phyloP scores from a whole-genome alignment of 306 rosid species.

The Macrotyloma uniflorum region DNA sequence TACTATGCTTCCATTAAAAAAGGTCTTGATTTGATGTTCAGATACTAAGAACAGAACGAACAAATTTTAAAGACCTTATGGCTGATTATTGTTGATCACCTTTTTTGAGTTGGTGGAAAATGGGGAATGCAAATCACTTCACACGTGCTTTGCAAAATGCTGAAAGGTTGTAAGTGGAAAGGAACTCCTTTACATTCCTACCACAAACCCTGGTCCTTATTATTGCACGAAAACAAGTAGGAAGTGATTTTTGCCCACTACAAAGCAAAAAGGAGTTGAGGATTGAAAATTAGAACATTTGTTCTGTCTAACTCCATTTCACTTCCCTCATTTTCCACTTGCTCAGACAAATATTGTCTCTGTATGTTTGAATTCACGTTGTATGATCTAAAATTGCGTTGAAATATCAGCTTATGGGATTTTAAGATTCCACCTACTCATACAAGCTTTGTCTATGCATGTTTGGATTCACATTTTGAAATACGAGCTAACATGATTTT shows the following conservation, averaged over 20 bases:
- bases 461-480: no score
- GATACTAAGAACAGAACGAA: not conserved
- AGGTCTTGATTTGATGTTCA: not conserved
- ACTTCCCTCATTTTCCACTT: slow-evolving; percentile 19
- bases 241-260: slow-evolving; percentile 22
- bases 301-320: not conserved
- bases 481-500: no score
- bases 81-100: not conserved
- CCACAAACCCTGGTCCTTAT: not conserved
- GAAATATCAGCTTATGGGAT: not conserved
- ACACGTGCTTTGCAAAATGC: slow-evolving; percentile 19
- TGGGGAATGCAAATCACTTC: slow-evolving; percentile 32
- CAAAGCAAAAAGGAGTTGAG: not conserved
- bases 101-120: slow-evolving; percentile 15
- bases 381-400: not conserved
- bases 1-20: not conserved
- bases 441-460: no score
- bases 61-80: not conserved
- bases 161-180: not conserved
- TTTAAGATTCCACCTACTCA: no score
- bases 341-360: not conserved
- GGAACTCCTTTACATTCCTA: not conserved
- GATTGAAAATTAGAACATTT: not conserved
- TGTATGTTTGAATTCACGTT: not conserved
- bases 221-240: slow-evolving; percentile 23